A percentile compares a stretch with the other conserved stretches of the same genome.
Evolutionary conservation across 306 rosid species (phyloP).

Genomic region (Vigna radiata): DNA sequence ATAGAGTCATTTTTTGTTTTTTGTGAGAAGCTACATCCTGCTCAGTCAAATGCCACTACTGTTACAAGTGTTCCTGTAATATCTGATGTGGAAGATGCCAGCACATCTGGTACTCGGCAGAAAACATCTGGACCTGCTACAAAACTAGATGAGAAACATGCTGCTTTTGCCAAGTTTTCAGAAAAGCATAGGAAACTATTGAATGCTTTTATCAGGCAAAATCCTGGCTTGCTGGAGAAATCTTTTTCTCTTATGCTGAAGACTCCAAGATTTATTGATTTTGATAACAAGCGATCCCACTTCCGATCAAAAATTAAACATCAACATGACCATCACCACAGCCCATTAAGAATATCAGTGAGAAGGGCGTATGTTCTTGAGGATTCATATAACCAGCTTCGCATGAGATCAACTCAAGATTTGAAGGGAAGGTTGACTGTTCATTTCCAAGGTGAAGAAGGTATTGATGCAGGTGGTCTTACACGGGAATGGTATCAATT

Average conservation of each 20-base stretch:
- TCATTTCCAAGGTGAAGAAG: constrained; percentile 99
- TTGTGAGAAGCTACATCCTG: constrained; percentile 93
- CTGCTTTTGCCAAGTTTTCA: constrained; percentile 83
- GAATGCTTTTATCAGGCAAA: constrained; percentile 94
- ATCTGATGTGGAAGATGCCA: constrained; percentile 79
- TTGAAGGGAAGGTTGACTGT: constrained; percentile 96
- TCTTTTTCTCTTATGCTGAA: constrained; percentile 91
- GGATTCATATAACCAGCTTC: constrained; percentile 96
- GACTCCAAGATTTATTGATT: constrained; percentile 91
- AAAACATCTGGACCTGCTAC: constrained; percentile 60
- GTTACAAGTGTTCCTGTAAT: constrained; percentile 63
- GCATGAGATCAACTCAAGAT: constrained; percentile 84
- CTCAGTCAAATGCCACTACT: constrained; percentile 69
- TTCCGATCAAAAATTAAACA: constrained; percentile 96
- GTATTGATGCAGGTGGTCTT: constrained; percentile 98
- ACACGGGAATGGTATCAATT: constrained; percentile 98
- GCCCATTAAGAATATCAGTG: constrained; percentile 90
- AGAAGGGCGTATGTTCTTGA: constrained; percentile 96
- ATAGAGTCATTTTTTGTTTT: constrained; percentile 96
- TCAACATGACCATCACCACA: constrained; percentile 93
- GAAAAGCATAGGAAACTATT: constrained; percentile 95
- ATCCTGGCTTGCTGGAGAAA: constrained; percentile 94
- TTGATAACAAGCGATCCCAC: constrained; percentile 94
- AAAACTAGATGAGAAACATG: constrained; percentile 82
- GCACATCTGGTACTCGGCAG: constrained; percentile 65